Evolutionary conservation across 306 rosid species (phyloP).

Genomic region (Cicer pinnatifidum): DNA sequence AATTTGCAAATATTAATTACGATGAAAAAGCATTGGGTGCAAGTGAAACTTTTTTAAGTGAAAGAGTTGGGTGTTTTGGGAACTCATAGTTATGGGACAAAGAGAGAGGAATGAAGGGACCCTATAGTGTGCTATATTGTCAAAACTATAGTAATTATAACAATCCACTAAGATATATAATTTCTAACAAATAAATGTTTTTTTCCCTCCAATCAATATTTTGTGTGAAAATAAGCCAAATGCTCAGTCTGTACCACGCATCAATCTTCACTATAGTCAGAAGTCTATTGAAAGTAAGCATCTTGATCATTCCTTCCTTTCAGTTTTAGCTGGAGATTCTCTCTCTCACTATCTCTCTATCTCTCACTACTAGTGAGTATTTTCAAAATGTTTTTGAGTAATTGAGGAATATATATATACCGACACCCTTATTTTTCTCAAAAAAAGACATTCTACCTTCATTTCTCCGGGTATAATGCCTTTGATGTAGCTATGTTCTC

Average conservation of each 20-base stretch:
- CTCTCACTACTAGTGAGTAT: not conserved
- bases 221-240: constrained; percentile 38
- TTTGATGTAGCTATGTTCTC: constrained; percentile 48
- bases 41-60: constrained; percentile 40
- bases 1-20: too few species aligned
- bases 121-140: constrained; percentile 48
- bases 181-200: constrained; percentile 24
- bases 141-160: constrained; percentile 50
- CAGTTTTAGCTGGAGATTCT: constrained; percentile 45
- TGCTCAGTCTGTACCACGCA: constrained; percentile 41
- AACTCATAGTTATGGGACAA: constrained; percentile 31
- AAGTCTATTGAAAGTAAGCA: constrained; percentile 42
- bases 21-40: not conserved
- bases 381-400: constrained; percentile 7
- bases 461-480: constrained; percentile 50
- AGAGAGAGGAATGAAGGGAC: constrained; percentile 38
- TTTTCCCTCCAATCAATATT: constrained; percentile 19
- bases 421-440: constrained; percentile 42
- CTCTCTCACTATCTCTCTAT: constrained; percentile 2
- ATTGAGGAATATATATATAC: constrained; percentile 25
- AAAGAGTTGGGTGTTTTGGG: constrained; percentile 42
- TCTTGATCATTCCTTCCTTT: constrained; percentile 38
- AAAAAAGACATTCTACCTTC: constrained; percentile 56
- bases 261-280: constrained; percentile 41
- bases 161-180: constrained; percentile 38